These are phyloP conservation scores for Limonium bicolor DNA, from an alignment of 148 eudicot species.

Conservation along the genomic window DNA sequence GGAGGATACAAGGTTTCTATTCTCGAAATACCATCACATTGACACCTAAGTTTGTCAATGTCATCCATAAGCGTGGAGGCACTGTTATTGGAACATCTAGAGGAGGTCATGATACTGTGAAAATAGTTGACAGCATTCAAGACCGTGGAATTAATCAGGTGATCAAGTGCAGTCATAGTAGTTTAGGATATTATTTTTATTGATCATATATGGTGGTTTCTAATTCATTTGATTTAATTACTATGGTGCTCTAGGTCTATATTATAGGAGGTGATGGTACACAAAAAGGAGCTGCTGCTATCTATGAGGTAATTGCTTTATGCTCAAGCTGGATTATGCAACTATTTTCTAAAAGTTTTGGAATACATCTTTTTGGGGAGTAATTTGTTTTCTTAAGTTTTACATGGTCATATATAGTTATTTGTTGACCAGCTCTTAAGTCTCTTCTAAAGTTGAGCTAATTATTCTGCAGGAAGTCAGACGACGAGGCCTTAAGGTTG, in stretches of 20 bases:
- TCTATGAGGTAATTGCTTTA: conserved; percentile 51
- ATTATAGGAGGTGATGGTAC: conserved; percentile 97
- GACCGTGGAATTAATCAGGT: conserved; percentile 8
- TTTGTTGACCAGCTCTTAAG: neutral
- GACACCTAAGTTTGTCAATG: conserved; percentile 7
- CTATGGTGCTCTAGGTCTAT: conserved; percentile 46
- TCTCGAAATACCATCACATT: conserved; percentile 3
- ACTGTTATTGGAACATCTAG: conserved; percentile 4
- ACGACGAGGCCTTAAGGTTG: conserved; percentile 68
- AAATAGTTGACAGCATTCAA: conserved; percentile 7
- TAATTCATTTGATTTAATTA: too few relatives aligned
- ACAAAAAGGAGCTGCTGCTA: conserved; percentile 73
- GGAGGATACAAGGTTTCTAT: conserved; percentile 8
- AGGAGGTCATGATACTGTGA: conserved; percentile 3
- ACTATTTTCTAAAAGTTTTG: too few relatives aligned
- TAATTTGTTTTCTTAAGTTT: too few relatives aligned
- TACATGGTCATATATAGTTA: neutral
- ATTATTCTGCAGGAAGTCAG: conserved; percentile 45
- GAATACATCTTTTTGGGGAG: too few relatives aligned
- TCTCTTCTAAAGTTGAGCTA: too few relatives aligned
- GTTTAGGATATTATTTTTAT: neutral
- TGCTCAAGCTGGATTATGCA: too few relatives aligned
- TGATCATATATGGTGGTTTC: too few relatives aligned
- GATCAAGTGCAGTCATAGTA: neutral
- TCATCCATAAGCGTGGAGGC: conserved; percentile 5